Percentiles rank a stretch among this genome's conserved stretches.
phyloP scores from a whole-genome alignment of 345 rosid genomes.

The Durio zibethinus region DNA sequence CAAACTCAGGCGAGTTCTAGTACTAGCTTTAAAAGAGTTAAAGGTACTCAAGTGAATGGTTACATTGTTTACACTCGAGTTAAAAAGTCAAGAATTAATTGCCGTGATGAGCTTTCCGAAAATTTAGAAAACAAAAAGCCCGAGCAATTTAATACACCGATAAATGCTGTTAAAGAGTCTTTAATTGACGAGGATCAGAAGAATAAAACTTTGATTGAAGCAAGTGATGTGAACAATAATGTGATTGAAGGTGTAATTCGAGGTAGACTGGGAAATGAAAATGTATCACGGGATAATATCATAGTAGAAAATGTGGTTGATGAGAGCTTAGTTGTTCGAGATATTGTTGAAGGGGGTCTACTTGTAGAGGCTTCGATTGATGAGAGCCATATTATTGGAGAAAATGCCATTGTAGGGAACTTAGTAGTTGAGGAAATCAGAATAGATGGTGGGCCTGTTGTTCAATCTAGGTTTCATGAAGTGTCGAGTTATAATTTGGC shows the following conservation, averaged over 20 bases:
- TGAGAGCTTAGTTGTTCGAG: constrained; percentile 14
- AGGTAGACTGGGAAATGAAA: constrained; percentile 3
- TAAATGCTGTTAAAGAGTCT: constrained; percentile 9
- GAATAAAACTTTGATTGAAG: constrained; percentile 14
- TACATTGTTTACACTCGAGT: constrained; percentile 71
- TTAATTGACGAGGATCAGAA: constrained; percentile 19
- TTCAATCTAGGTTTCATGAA: constrained; percentile 14
- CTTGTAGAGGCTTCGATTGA: constrained; percentile 12
- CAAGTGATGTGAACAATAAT: neutral
- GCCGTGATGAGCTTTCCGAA: constrained; percentile 23
- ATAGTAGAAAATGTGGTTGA: constrained; percentile 18
- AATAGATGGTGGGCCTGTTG: constrained; percentile 28
- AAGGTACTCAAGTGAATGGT: constrained; percentile 60
- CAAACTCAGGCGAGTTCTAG: constrained; percentile 32
- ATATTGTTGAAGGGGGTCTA: neutral
- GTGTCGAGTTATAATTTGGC: constrained; percentile 15
- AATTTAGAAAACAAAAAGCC: constrained; percentile 16
- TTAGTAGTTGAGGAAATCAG: constrained; percentile 31
- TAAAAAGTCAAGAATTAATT: constrained; percentile 32
- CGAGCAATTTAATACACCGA: constrained; percentile 18
- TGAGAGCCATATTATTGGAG: constrained; percentile 29
- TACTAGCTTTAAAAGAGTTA: constrained; percentile 52
- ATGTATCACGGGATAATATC: constrained; percentile 9
- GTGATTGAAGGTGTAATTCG: neutral
- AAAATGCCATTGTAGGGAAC: constrained; percentile 33